Conservation (phyloP, 129 eudicot species). For the Artemisia tridentata region DNA sequence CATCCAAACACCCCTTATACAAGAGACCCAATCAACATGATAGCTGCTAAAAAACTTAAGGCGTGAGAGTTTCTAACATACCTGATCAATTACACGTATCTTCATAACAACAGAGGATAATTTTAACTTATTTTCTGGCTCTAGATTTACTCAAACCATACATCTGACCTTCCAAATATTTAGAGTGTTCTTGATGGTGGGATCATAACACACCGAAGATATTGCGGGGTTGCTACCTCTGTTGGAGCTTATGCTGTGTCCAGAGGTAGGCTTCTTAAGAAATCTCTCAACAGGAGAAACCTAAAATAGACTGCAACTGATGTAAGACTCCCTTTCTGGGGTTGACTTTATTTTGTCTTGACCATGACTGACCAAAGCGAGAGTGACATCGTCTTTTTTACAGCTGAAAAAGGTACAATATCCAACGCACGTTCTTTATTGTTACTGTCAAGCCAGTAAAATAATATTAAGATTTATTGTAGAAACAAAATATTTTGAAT, state of each 20-base stretch:
- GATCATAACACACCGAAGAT: no score
- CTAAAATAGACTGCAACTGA: no score
- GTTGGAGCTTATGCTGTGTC: no score
- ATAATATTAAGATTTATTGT: constrained; percentile 8
- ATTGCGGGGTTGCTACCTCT: no score
- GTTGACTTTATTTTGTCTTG: constrained; percentile 70
- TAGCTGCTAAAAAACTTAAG: background rate
- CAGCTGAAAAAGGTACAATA: constrained; percentile 46
- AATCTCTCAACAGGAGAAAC: no score
- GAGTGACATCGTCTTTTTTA: constrained; percentile 52
- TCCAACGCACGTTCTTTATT: no score
- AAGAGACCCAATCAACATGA: background rate
- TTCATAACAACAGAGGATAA: constrained; percentile 90
- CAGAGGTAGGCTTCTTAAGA: no score
- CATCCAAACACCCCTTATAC: no score
- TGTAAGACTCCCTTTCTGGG: constrained; percentile 99
- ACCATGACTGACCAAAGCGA: constrained; percentile 72
- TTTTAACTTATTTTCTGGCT: constrained; percentile 88
- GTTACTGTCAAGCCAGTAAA: constrained; percentile 43
- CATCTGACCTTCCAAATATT: constrained; percentile 62
- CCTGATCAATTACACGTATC: constrained; percentile 98
- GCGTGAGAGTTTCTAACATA: constrained; percentile 21
- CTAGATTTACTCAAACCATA: constrained; percentile 82
- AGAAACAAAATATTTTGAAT: background rate
- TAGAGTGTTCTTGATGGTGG: no score